Conservation (phyloP, 192 early-diverging fungal genomes). For the Umbelopsis sp. region DNA sequence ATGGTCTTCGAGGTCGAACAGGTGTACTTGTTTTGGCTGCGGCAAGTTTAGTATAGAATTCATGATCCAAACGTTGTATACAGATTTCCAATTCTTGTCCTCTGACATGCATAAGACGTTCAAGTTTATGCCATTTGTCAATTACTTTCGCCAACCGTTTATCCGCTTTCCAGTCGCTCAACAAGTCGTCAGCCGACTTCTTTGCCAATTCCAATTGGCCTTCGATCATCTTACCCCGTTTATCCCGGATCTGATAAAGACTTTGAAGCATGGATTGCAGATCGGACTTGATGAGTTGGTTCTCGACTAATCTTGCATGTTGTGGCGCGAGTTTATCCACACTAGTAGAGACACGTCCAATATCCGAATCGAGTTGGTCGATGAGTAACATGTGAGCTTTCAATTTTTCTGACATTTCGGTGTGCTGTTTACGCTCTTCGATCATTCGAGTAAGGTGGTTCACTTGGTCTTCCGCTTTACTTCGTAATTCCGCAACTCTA, state of each 20-base stretch:
- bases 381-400: conserved; percentile 19
- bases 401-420: neutral
- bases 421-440: conserved; percentile 5
- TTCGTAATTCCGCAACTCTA: conserved; percentile 28
- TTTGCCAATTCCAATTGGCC: conserved; percentile 12
- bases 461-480: conserved; percentile 24
- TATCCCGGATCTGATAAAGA: conserved; percentile 17
- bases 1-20: neutral
- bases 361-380: conserved; percentile 39
- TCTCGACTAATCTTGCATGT: conserved; percentile 23
- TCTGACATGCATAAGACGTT: conserved; percentile 41
- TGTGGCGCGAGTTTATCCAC: conserved; percentile 35
- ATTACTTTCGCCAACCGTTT: conserved; percentile 41
- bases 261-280: conserved; percentile 29
- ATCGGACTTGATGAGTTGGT: conserved; percentile 36
- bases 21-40: conserved; percentile 23
- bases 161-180: conserved; percentile 50
- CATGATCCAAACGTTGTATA: conserved; percentile 33
- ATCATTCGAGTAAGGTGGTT: conserved; percentile 31
- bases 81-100: conserved; percentile 48
- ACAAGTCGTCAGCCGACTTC: conserved; percentile 10
- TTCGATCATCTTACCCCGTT: conserved; percentile 17
- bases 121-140: conserved; percentile 50
- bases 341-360: conserved; percentile 25
- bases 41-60: conserved; percentile 39